phyloP scores from a whole-genome alignment of 768 basidiomycete genomes.

The Mycena galericulata region DNA sequence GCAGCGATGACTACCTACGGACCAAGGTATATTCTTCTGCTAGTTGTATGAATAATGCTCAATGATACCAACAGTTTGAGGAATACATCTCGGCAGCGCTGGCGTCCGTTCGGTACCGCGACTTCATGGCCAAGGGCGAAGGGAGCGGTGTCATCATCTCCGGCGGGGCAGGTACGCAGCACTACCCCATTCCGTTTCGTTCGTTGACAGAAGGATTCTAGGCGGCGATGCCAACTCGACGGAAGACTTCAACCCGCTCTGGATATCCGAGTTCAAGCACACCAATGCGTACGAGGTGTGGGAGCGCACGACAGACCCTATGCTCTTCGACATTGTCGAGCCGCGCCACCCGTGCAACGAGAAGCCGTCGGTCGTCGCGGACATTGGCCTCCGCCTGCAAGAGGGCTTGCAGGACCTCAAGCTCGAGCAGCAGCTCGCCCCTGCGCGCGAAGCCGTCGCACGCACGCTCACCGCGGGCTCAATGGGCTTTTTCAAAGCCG shows the following conservation, averaged over 20 bases:
- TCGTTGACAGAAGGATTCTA: slow-evolving; percentile 34
- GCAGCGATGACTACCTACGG: slow-evolving; percentile 95
- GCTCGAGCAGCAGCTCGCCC: slow-evolving; percentile 92
- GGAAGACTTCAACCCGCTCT: slow-evolving; percentile 88
- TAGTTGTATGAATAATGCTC: not conserved
- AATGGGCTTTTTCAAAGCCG: slow-evolving; percentile 86
- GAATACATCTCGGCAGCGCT: slow-evolving; percentile 94
- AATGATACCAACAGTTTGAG: slow-evolving; percentile 74
- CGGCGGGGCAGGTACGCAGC: slow-evolving; percentile 64
- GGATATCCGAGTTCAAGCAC: slow-evolving; percentile 89
- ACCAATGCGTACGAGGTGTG: slow-evolving; percentile 92
- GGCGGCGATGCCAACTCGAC: slow-evolving; percentile 68
- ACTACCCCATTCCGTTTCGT: not conserved
- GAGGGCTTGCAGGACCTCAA: slow-evolving; percentile 96
- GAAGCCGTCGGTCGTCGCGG: slow-evolving; percentile 88
- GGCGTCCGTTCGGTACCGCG: slow-evolving; percentile 89
- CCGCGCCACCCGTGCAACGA: slow-evolving; percentile 95
- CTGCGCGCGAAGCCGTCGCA: slow-evolving; percentile 89
- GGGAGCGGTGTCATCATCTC: slow-evolving; percentile 73
- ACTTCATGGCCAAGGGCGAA: slow-evolving; percentile 82
- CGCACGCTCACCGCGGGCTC: slow-evolving; percentile 81
- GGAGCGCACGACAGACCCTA: slow-evolving; percentile 90
- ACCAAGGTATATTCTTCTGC: slow-evolving; percentile 67
- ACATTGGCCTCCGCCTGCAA: slow-evolving; percentile 90
- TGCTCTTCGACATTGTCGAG: slow-evolving; percentile 96